phyloP scores from a whole-genome alignment of 805 yeast genomes.

The Candida maltosa region DNA sequence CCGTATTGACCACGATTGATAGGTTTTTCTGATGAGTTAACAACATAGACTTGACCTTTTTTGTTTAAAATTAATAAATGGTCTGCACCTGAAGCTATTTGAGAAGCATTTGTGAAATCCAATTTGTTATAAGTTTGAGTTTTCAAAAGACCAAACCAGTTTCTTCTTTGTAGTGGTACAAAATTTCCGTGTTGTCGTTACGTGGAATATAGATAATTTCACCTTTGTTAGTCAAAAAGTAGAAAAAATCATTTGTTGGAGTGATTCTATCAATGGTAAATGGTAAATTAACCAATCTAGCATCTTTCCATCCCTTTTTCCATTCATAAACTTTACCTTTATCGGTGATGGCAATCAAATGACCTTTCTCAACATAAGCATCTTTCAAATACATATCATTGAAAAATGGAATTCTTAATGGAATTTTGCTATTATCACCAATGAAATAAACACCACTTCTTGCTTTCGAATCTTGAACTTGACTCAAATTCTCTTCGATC shows the following conservation, averaged over 20 bases:
- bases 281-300: constrained; percentile 24
- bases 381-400: constrained; percentile 58
- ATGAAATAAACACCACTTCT: constrained; percentile 38
- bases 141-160: constrained; percentile 19
- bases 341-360: constrained; percentile 57
- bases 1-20: constrained; percentile 79
- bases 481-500: constrained; percentile 14
- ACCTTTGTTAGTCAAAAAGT: constrained; percentile 40
- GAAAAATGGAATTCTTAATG: constrained; percentile 61
- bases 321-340: constrained; percentile 76
- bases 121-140: constrained; percentile 7
- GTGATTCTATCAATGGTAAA: constrained; percentile 16
- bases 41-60: constrained; percentile 58
- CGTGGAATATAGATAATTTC: constrained; percentile 30
- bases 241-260: constrained; percentile 38
- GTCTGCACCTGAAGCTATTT: constrained; percentile 57
- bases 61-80: constrained; percentile 67
- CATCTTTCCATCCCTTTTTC: constrained; percentile 33
- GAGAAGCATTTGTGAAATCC: constrained; percentile 26
- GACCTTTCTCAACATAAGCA: constrained; percentile 47
- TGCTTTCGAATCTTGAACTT: constrained; percentile 19
- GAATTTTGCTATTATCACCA: constrained; percentile 37
- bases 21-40: constrained; percentile 53
- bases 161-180: constrained; percentile 12
- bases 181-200: constrained; percentile 14